phyloP scores from a whole-genome alignment of 2,329 filamentous ascomycete species.

The Ophiostoma quercus region DNA sequence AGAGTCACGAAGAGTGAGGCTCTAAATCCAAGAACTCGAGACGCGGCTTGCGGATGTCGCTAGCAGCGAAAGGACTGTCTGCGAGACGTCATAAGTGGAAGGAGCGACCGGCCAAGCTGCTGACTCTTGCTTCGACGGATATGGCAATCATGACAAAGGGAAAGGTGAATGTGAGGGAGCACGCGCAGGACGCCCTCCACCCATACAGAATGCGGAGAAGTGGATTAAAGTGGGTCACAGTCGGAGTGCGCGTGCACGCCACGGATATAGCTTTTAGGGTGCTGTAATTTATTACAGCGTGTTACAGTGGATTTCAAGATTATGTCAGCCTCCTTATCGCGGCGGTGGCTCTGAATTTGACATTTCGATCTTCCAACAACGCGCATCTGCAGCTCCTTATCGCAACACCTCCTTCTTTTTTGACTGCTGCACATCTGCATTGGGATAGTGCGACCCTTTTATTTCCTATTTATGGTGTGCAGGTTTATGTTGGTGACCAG shows the following conservation, averaged over 20 bases:
- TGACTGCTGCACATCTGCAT: neutral
- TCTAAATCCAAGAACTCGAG: neutral
- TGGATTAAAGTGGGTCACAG: neutral
- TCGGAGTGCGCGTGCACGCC: neutral
- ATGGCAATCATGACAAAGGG: constrained; percentile 1
- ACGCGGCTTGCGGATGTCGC: neutral
- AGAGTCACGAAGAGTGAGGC: neutral
- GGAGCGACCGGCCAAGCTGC: neutral
- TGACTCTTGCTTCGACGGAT: neutral
- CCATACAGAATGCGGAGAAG: constrained; percentile 22
- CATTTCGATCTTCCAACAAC: neutral
- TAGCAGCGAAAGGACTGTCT: neutral
- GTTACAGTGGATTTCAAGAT: neutral
- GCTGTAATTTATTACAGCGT: neutral
- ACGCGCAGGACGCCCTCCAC: neutral
- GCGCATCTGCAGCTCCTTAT: neutral
- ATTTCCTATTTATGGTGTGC: neutral
- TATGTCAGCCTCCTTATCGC: constrained; percentile 4
- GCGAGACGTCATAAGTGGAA: constrained; percentile 2
- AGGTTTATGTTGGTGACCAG: neutral
- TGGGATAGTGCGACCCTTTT: neutral
- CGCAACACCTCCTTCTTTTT: neutral
- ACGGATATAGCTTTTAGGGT: neutral
- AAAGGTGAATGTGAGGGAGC: neutral
- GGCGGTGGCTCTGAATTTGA: neutral